phyloP scores from a whole-genome alignment of 108 stramenopile species.

The Cyclotella atomus region DNA sequence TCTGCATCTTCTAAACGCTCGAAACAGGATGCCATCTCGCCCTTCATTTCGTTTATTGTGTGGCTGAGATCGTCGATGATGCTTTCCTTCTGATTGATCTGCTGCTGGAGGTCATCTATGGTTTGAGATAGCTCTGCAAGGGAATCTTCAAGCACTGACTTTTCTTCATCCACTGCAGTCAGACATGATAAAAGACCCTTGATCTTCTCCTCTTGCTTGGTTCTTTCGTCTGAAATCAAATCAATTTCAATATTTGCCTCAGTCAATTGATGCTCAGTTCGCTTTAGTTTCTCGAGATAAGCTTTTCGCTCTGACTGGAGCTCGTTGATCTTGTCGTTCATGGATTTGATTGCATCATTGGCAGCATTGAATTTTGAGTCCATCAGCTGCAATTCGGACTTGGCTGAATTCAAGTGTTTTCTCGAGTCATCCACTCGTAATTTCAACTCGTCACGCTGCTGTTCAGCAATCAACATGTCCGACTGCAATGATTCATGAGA shows the following conservation, averaged over 20 bases:
- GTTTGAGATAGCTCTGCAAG: not conserved
- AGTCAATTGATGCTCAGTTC: not conserved
- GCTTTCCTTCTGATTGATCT: not conserved
- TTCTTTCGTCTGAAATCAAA: not conserved
- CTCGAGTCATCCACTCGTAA: not conserved
- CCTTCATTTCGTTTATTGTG: not conserved
- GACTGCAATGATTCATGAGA: not conserved
- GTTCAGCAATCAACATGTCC: not conserved
- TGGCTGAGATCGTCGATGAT: not conserved
- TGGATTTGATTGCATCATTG: not conserved
- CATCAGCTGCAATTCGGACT: not conserved
- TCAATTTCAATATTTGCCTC: not conserved
- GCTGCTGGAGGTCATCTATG: not conserved
- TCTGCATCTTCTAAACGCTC: slow-evolving; percentile 3
- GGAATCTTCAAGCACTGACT: not conserved
- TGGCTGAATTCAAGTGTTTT: not conserved
- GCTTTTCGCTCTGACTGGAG: not conserved
- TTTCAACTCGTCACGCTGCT: not conserved
- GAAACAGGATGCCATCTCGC: not conserved
- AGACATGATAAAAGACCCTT: not conserved
- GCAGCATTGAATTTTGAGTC: not conserved
- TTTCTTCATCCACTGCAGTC: not conserved
- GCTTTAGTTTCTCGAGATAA: not conserved
- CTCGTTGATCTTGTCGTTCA: not conserved
- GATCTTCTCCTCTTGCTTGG: not conserved